A percentile compares a stretch with the other conserved stretches of the same genome.
Conservation (phyloP, 2,329 filamentous ascomycete genomes). For the Tolypocladium tundrense region DNA sequence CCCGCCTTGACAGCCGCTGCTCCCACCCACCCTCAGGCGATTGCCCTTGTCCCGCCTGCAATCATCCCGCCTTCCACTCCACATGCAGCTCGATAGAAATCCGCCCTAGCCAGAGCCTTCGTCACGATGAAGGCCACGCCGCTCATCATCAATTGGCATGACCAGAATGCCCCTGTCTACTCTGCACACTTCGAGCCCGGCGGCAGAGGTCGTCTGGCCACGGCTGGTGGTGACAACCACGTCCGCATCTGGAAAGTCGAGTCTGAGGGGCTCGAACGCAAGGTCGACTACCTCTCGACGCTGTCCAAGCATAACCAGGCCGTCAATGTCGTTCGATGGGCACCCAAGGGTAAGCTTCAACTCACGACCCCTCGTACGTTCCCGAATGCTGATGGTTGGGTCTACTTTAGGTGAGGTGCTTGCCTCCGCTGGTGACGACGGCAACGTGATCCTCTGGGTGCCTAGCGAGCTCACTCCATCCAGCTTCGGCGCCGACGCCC, state of each 20-base stretch:
- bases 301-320: constrained; percentile 91
- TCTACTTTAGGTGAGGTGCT: constrained; percentile 66
- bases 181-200: constrained; percentile 92
- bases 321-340: constrained; percentile 95
- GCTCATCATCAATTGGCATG: constrained; percentile 97
- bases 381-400: constrained; percentile 3
- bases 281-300: constrained; percentile 84
- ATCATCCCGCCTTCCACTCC: constrained; percentile 1
- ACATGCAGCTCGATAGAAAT: constrained; percentile 19
- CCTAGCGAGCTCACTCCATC: constrained; percentile 66
- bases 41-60: not conserved
- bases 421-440: constrained; percentile 92
- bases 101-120: constrained; percentile 14
- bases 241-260: constrained; percentile 93
- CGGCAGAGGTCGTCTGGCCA: constrained; percentile 85
- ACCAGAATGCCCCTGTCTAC: constrained; percentile 93
- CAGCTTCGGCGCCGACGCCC: constrained; percentile 68
- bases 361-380: not conserved
- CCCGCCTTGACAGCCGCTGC: not conserved
- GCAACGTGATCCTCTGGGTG: constrained; percentile 94
- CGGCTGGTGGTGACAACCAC: constrained; percentile 92
- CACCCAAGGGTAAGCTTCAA: constrained; percentile 63
- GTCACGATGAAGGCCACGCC: constrained; percentile 86
- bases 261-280: constrained; percentile 71
- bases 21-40: not conserved